phyloP scores from a whole-genome alignment of 2,329 filamentous ascomycete genomes.

The Colletotrichum neosansevieriae region DNA sequence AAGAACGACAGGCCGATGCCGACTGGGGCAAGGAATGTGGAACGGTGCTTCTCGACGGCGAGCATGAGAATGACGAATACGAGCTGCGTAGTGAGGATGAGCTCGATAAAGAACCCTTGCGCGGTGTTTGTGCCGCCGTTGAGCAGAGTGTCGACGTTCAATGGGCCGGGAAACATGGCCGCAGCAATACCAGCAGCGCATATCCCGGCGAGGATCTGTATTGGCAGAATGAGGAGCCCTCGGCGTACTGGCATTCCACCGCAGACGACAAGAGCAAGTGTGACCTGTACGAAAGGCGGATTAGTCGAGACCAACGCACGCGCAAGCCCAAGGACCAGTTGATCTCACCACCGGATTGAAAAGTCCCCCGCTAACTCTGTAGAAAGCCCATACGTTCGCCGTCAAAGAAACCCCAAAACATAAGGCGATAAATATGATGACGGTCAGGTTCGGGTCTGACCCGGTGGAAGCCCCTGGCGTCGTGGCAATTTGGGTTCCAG shows the following conservation, averaged over 20 bases:
- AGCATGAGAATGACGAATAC: conserved; percentile 77
- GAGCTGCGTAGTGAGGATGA: conserved; percentile 73
- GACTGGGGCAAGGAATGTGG: conserved; percentile 77
- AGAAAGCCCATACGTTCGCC: conserved; percentile 69
- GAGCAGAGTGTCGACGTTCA: conserved; percentile 69
- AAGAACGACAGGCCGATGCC: conserved; percentile 80
- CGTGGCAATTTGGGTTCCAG: conserved; percentile 53
- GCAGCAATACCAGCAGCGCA: conserved; percentile 68
- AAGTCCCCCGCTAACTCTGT: conserved; percentile 63
- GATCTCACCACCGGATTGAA: conserved; percentile 62
- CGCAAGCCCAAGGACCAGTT: no score
- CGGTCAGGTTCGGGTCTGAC: conserved; percentile 46
- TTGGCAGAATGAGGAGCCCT: conserved; percentile 62
- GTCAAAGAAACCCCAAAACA: conserved; percentile 63
- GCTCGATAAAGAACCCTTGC: conserved; percentile 75
- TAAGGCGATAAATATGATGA: conserved; percentile 62
- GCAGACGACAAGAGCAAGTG: conserved; percentile 69
- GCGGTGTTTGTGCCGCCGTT: conserved; percentile 61
- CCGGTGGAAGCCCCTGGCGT: conserved; percentile 4
- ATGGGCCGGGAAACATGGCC: conserved; percentile 67
- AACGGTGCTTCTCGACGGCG: conserved; percentile 79
- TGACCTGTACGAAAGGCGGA: conserved; percentile 53
- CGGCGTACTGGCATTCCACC: conserved; percentile 67
- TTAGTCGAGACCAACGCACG: neutral
- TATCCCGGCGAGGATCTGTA: conserved; percentile 71